phyloP scores from a whole-genome alignment of 805 yeast genomes.

The Candida orba region DNA sequence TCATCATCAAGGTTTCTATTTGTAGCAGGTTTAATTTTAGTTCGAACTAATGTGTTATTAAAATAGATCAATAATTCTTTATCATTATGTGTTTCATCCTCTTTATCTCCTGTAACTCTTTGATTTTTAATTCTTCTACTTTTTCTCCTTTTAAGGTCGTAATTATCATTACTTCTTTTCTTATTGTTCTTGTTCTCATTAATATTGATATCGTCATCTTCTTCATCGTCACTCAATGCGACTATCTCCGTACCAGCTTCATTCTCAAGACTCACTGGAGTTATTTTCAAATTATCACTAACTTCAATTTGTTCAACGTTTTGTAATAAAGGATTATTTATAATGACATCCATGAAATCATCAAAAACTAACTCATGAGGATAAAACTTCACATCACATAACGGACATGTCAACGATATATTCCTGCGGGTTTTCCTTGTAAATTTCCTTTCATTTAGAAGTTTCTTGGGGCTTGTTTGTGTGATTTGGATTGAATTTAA shows the following conservation, averaged over 20 bases:
- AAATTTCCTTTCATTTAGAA: not conserved
- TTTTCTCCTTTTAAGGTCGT: not conserved
- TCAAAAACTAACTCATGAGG: constrained; percentile 4
- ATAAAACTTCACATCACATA: not conserved
- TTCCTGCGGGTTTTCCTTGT: not conserved
- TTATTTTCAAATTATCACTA: constrained; percentile 1
- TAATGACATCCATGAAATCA: constrained; percentile 4
- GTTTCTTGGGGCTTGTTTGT: too few relatives aligned
- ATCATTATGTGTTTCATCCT: too few relatives aligned
- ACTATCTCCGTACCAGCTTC: not conserved
- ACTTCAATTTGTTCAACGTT: not conserved
- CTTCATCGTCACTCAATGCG: constrained; percentile 1
- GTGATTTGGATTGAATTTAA: too few relatives aligned
- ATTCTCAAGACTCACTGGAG: not conserved
- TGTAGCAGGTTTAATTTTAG: too few relatives aligned
- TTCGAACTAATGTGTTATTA: too few relatives aligned
- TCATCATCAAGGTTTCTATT: not conserved
- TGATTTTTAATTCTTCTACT: not conserved
- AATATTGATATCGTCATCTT: not conserved
- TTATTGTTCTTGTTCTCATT: too few relatives aligned
- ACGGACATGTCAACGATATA: not conserved
- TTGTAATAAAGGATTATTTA: constrained; percentile 3
- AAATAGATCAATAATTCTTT: too few relatives aligned
- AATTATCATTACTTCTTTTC: not conserved
- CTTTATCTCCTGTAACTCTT: not conserved